phyloP scores from a whole-genome alignment of 169 alveolate genomes.

The Neospora caninum region DNA sequence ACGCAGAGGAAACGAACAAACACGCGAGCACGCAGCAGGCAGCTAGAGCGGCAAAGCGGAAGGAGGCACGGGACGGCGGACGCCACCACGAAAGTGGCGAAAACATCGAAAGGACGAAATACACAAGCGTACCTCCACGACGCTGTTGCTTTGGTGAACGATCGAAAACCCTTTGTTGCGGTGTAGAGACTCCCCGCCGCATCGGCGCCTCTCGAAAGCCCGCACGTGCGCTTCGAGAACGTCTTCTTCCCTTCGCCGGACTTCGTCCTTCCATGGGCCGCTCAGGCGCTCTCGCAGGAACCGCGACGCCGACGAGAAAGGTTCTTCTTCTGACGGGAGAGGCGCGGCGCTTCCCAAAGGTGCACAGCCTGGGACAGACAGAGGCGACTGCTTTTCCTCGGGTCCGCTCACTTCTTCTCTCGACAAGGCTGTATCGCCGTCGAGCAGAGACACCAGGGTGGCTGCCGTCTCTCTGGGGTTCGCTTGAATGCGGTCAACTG shows the following conservation, averaged over 20 bases:
- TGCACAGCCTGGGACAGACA: background rate
- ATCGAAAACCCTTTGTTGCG: background rate
- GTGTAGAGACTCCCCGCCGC: conserved; percentile 2
- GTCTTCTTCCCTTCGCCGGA: conserved; percentile 11
- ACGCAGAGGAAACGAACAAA: too few species aligned
- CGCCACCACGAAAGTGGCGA: too few species aligned
- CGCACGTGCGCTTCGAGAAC: conserved; percentile 9
- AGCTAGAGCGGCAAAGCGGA: too few species aligned
- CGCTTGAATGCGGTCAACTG: background rate
- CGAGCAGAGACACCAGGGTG: conserved; percentile 16
- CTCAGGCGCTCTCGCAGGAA: background rate
- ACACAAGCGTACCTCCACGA: background rate
- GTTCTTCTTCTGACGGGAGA: background rate
- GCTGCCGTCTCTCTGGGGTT: background rate
- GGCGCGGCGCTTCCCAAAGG: background rate
- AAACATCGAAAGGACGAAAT: too few species aligned
- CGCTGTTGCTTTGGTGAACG: background rate
- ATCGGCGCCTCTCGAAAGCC: background rate
- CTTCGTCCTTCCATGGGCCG: conserved; percentile 18
- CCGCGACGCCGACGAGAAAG: background rate
- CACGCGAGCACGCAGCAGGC: too few species aligned
- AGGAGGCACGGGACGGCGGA: too few species aligned
- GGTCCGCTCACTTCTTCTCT: background rate
- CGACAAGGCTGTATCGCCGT: conserved; percentile 26
- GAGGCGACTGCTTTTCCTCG: background rate